A percentile compares a stretch with the other conserved stretches of the same genome.
phyloP scores from a whole-genome alignment of 768 basidiomycete genomes.

The Boletus sensibilis region DNA sequence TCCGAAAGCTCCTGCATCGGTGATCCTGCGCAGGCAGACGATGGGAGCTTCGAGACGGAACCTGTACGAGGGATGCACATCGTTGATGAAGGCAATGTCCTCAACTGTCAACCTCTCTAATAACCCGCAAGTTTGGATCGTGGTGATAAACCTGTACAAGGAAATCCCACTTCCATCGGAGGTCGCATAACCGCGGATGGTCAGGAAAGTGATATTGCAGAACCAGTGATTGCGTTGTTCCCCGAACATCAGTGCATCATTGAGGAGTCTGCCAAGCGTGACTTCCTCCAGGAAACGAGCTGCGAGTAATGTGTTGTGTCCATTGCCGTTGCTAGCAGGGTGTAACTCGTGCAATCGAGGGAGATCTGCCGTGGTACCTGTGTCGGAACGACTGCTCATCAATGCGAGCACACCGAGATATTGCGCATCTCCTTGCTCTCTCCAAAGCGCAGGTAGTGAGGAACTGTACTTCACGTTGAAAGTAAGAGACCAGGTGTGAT shows the following conservation, averaged over 20 bases:
- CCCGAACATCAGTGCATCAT: neutral
- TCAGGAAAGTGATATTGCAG: conserved; percentile 1
- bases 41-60: conserved; percentile 5
- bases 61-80: neutral
- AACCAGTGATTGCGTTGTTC: conserved; percentile 3
- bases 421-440: conserved; percentile 2
- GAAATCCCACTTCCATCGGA: neutral
- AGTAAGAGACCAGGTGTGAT: conserved; percentile 2
- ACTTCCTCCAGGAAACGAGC: neutral
- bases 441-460: conserved; percentile 5
- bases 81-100: conserved; percentile 4
- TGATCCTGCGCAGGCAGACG: conserved; percentile 1
- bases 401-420: neutral
- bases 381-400: neutral
- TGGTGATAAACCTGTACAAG: neutral
- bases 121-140: neutral
- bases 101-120: conserved; percentile 6
- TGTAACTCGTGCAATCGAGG: neutral
- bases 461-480: conserved; percentile 1
- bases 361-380: neutral
- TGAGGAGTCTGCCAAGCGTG: neutral
- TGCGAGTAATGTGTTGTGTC: too few relatives aligned
- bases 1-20: neutral
- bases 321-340: neutral
- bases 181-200: neutral